Base-by-base conservation (phyloP, 169 alveolate species). In the Babesia caballi region DNA sequence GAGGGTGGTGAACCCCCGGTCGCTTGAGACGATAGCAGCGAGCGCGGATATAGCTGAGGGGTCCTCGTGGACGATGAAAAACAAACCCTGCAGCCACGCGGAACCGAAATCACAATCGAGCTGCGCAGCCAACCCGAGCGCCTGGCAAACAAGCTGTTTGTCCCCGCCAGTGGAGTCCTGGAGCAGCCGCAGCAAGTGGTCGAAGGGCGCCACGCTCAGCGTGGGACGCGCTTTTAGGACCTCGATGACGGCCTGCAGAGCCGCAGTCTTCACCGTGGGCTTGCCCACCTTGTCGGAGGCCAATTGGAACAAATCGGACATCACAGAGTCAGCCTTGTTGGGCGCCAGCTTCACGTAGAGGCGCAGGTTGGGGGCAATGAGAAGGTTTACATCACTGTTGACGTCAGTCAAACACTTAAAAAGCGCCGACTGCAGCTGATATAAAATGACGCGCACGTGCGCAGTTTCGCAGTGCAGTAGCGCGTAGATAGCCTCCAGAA, bases 321-420 rank as follows among this genome's bases (percentile, higher is more conserved):
- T 17, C 11, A 54, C 78, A 14, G 78, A 67, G 21, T 54, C 69
- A 3, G 68, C 35, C 57, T 56, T 67, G 21, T 40, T 67, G 14
- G 78, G 78, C 15, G 78, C 78, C 33, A 67, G 68, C 33, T 53
- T 1, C 4, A 67, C 69, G 21, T 41, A 54, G 4, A 54, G 53
- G n/a, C 59, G 42, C 67, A 67, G 28, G 28, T 52, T 67, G 27
- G 56, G 59, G 40, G 49, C 50, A 25, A 59, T 58, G 2, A 60
- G 51, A 49, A 63, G 2, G 60, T 63, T 63, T 46, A 63, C 60
- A 5, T 63, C 73, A 30, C 73, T 56, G 35, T 71, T 60, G 14
- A 33, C 65, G 33, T 60, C 72, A 21, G 42, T 56, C 25, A 71
- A 25, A 60, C 82, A 71, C 73, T 71, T 71, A 32, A 71, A 59